Evolutionary conservation across 1,284 basidiomycete species (phyloP).

Genomic region (Retiboletus flavoniger): DNA sequence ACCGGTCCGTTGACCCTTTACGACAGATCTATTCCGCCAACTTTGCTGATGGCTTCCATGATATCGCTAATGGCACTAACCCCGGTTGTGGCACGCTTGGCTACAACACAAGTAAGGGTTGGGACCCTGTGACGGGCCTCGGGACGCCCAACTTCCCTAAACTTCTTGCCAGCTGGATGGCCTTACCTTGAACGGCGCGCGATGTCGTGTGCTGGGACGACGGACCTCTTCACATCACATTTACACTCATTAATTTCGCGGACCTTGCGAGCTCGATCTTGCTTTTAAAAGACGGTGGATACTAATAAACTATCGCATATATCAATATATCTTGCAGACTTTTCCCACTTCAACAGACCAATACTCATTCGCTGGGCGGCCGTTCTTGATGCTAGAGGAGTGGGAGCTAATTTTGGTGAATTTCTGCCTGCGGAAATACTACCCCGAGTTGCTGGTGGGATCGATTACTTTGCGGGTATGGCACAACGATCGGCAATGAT

Average conservation of each 20-base stretch:
- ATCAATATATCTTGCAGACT: no score
- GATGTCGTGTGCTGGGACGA: neutral
- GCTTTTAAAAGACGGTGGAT: neutral
- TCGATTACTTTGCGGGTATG: no score
- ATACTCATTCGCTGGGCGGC: no score
- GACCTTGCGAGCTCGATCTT: neutral
- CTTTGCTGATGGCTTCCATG: constrained; percentile 37
- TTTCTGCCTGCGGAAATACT: no score
- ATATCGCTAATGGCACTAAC: constrained; percentile 47
- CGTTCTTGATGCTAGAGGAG: no score
- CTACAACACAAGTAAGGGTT: constrained; percentile 37
- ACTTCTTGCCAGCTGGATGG: constrained; percentile 24
- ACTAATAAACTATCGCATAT: no score
- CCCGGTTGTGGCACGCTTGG: constrained; percentile 42
- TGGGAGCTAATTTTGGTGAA: no score
- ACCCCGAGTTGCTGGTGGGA: no score
- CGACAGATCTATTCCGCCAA: constrained; percentile 27
- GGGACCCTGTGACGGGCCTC: constrained; percentile 43
- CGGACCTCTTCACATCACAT: no score
- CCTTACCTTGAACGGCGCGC: constrained; percentile 18
- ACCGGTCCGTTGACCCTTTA: neutral
- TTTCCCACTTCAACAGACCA: no score
- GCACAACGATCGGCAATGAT: no score
- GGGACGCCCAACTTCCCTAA: constrained; percentile 35
- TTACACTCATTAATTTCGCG: neutral